Evolutionary conservation across 2,329 filamentous ascomycete species (phyloP).

Genomic region (Colletotrichum sp.): DNA sequence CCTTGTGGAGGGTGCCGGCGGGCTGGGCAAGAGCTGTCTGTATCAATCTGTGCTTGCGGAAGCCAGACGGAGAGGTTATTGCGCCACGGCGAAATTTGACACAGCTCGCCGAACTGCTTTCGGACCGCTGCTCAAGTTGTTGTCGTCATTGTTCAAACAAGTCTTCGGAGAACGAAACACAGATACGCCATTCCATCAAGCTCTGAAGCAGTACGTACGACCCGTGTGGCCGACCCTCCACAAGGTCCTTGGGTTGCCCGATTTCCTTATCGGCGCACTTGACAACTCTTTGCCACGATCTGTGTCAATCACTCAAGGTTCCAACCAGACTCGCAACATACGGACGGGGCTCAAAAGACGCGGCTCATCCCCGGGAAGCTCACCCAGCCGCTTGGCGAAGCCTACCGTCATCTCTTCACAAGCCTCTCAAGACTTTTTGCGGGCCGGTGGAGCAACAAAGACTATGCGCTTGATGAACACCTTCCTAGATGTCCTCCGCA

Average conservation of each 20-base stretch:
- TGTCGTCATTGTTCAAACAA: conserved; percentile 71
- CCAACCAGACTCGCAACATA: conserved; percentile 32
- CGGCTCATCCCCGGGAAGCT: conserved; percentile 54
- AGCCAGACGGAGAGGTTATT: conserved; percentile 66
- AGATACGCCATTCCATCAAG: conserved; percentile 66
- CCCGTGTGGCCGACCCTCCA: conserved; percentile 71
- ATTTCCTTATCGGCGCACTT: conserved; percentile 68
- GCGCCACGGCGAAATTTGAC: conserved; percentile 71
- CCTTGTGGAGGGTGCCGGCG: conserved; percentile 64
- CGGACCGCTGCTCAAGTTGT: conserved; percentile 66
- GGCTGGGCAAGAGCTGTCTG: conserved; percentile 69
- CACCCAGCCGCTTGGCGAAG: conserved; percentile 36
- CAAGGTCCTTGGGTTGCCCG: conserved; percentile 65
- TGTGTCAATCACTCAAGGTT: conserved; percentile 40
- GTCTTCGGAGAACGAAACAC: conserved; percentile 72
- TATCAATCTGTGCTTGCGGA: conserved; percentile 68
- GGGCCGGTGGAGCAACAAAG: conserved; percentile 63
- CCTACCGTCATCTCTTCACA: conserved; percentile 48
- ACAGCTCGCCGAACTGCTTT: conserved; percentile 65
- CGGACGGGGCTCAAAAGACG: conserved; percentile 44
- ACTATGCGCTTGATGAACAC: conserved; percentile 83
- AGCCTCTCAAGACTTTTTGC: conserved; percentile 64
- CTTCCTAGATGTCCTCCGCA: conserved; percentile 82
- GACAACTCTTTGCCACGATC: conserved; percentile 41
- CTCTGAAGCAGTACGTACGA: conserved; percentile 65